phyloP scores from a whole-genome alignment of 2,329 filamentous ascomycete genomes.

The Aspergillus sp. region DNA sequence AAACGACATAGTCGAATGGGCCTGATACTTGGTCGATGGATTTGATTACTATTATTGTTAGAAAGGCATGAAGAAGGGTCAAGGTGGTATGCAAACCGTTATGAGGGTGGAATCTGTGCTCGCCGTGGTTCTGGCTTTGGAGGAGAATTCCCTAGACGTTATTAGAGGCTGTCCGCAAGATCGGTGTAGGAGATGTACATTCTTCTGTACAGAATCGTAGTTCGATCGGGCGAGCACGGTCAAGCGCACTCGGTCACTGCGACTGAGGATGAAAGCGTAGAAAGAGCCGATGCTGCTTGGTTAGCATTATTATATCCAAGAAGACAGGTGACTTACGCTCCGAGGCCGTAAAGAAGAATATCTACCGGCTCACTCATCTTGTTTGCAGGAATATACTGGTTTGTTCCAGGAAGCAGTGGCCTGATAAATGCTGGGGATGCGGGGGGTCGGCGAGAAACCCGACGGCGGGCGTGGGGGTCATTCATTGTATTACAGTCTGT shows the following conservation, averaged over 20 bases:
- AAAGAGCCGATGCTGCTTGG: slow-evolving; percentile 55
- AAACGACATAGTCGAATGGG: slow-evolving; percentile 36
- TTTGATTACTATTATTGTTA: slow-evolving; percentile 34
- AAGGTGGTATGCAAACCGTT: slow-evolving; percentile 12
- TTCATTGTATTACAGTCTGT: background rate
- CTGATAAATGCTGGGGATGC: no score
- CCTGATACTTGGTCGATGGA: slow-evolving; percentile 32
- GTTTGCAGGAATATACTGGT: background rate
- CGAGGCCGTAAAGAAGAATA: slow-evolving; percentile 54
- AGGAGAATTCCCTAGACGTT: slow-evolving; percentile 40
- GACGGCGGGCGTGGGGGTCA: background rate
- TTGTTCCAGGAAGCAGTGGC: background rate
- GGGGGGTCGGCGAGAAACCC: no score
- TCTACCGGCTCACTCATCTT: slow-evolving; percentile 25
- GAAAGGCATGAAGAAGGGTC: slow-evolving; percentile 22
- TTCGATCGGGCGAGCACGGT: slow-evolving; percentile 48
- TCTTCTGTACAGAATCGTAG: slow-evolving; percentile 42
- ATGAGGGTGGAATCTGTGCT: slow-evolving; percentile 31
- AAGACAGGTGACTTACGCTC: slow-evolving; percentile 48
- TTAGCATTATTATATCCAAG: no score
- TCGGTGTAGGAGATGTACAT: slow-evolving; percentile 26
- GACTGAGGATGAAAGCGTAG: slow-evolving; percentile 55
- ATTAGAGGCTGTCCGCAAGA: background rate
- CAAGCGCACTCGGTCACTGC: slow-evolving; percentile 40
- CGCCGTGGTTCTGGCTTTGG: slow-evolving; percentile 43